A percentile compares a stretch with the other conserved stretches of the same genome.
These are phyloP conservation scores for Termitomyces sp. DNA, from an alignment of 768 basidiomycete species.

Conservation along the genomic window DNA sequence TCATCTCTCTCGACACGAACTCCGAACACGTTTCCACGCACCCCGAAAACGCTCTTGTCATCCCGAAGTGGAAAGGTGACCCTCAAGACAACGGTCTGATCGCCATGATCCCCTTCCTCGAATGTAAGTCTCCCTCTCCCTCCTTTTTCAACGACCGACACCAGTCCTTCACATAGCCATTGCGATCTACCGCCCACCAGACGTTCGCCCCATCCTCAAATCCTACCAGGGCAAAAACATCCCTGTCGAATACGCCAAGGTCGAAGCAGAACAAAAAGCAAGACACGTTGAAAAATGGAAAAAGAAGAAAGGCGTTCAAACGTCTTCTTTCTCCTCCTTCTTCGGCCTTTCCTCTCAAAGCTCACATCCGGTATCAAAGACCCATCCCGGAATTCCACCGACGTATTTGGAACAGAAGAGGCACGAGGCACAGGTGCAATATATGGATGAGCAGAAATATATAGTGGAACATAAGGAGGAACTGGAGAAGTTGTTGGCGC, in stretches of 20 bases:
- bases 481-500: slow-evolving; percentile 32
- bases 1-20: slow-evolving; percentile 81
- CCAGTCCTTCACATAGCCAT: slow-evolving; percentile 51
- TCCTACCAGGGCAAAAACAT: slow-evolving; percentile 88
- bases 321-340: slow-evolving; percentile 30
- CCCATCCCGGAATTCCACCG: slow-evolving; percentile 29
- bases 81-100: slow-evolving; percentile 66
- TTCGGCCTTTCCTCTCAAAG: slow-evolving; percentile 27
- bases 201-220: slow-evolving; percentile 83
- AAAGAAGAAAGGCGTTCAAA: slow-evolving; percentile 29
- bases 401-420: slow-evolving; percentile 52
- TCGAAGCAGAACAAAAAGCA: slow-evolving; percentile 78
- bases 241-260: slow-evolving; percentile 81
- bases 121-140: slow-evolving; percentile 45
- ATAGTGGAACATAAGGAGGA: slow-evolving; percentile 39
- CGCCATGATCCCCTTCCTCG: slow-evolving; percentile 95
- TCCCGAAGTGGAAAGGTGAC: slow-evolving; percentile 85
- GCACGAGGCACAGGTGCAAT: slow-evolving; percentile 43
- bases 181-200: slow-evolving; percentile 81
- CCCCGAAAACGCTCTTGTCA: slow-evolving; percentile 81
- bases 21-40: slow-evolving; percentile 73
- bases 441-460: slow-evolving; percentile 45
- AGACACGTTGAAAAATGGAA: slow-evolving; percentile 82
- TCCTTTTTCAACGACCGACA: not conserved
- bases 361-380: slow-evolving; percentile 8